Evolutionary conservation across 2,329 filamentous ascomycete species (phyloP).

Genomic region (Orbilia quercus): DNA sequence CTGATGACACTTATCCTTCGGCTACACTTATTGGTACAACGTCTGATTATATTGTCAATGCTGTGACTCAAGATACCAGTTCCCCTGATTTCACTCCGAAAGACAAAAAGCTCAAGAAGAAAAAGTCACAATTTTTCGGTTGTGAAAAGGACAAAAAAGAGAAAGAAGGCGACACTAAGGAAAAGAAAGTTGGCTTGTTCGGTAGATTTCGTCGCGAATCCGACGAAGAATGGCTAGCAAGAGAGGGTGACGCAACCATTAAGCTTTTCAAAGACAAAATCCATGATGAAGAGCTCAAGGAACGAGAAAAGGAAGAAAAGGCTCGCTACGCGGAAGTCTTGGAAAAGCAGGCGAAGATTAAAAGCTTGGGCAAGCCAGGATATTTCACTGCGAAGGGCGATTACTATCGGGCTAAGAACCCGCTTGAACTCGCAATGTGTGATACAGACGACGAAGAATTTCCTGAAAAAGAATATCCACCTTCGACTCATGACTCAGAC

Average conservation of each 20-base stretch:
- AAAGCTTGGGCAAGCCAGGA: constrained; percentile 5
- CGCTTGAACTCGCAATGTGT: constrained; percentile 37
- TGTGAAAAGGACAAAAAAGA: background rate
- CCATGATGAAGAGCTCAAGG: background rate
- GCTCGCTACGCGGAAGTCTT: background rate
- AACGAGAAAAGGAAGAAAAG: constrained; percentile 3
- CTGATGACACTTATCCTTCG: constrained; percentile 22
- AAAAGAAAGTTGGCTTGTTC: constrained; percentile 17
- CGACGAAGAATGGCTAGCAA: constrained; percentile 1
- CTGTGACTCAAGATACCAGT: background rate
- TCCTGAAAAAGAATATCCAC: background rate
- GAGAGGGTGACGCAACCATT: background rate
- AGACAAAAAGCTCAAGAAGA: constrained; percentile 5
- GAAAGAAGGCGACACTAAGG: background rate
- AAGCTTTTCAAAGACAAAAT: background rate
- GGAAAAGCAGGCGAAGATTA: constrained; percentile 4
- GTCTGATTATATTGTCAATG: background rate
- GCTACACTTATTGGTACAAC: background rate
- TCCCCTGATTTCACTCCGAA: background rate
- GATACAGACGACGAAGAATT: constrained; percentile 19
- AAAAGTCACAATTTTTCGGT: background rate
- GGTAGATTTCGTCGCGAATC: background rate
- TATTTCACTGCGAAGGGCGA: constrained; percentile 24
- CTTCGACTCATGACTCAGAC: no score
- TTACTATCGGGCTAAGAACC: constrained; percentile 49